Evolutionary conservation across 768 basidiomycete species (phyloP).

Genomic region (Boletus edulis): DNA sequence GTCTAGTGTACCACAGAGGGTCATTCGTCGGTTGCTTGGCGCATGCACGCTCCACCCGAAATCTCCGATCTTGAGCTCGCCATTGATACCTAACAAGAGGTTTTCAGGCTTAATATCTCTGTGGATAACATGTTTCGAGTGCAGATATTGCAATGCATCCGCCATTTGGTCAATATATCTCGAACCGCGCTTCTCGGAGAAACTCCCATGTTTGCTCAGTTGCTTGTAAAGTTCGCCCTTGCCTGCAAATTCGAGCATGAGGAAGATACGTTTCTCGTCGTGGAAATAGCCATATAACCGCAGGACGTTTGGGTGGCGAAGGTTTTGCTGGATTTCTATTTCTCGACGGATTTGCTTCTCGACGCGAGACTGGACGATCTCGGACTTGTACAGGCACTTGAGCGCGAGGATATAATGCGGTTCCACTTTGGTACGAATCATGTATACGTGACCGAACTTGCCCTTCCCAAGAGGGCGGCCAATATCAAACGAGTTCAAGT

Average conservation of each 20-base stretch:
- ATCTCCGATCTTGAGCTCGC: conserved; percentile 97
- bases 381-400: conserved; percentile 96
- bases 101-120: conserved; percentile 99
- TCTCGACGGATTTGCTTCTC: conserved; percentile 97
- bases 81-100: conserved; percentile 88
- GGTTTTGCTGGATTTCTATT: conserved; percentile 97
- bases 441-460: conserved; percentile 98
- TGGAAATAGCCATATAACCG: conserved; percentile 97
- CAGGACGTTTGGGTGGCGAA: conserved; percentile 92
- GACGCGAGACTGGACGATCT: conserved; percentile 86
- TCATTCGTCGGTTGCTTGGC: conserved; percentile 83
- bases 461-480: conserved; percentile 97
- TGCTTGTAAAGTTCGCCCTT: conserved; percentile 98
- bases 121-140: conserved; percentile 96
- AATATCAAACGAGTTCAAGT: conserved; percentile 84
- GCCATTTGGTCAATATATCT: conserved; percentile 98
- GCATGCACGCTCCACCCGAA: conserved; percentile 99
- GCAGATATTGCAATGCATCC: conserved; percentile 89
- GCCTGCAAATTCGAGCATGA: conserved; percentile 97
- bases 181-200: conserved; percentile 84
- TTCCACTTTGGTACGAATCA: conserved; percentile 88
- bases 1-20: conserved; percentile 93
- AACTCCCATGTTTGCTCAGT: conserved; percentile 79
- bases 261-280: conserved; percentile 95
- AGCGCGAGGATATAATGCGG: conserved; percentile 94